Evolutionary conservation across 495 filamentous ascomycete species (phyloP).

Genomic region (Penicillium paradoxum): DNA sequence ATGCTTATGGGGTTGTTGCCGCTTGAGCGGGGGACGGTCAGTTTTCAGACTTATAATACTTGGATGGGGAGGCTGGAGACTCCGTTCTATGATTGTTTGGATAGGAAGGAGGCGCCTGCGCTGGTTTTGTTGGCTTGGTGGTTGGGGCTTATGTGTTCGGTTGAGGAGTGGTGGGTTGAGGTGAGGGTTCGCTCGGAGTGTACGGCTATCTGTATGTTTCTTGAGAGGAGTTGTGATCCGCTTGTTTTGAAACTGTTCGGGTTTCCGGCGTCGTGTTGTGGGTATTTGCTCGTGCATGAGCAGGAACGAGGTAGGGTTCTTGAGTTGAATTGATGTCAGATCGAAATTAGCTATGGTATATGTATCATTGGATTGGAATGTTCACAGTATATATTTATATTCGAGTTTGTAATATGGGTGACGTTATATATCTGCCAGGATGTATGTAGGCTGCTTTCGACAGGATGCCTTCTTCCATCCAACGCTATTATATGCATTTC

Average conservation of each 20-base stretch:
- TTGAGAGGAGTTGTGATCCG: conserved; percentile 30
- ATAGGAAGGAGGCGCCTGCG: conserved; percentile 37
- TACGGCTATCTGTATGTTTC: conserved; percentile 42
- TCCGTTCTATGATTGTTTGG: conserved; percentile 30
- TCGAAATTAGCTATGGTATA: neutral
- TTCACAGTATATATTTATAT: neutral
- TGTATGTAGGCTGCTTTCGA: neutral
- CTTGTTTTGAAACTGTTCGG: conserved; percentile 23
- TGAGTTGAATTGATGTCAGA: neutral
- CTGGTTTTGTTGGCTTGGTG: conserved; percentile 44
- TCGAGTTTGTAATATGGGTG: neutral
- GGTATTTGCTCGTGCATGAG: conserved; percentile 77
- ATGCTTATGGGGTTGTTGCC: conserved; percentile 32
- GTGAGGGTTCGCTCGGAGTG: conserved; percentile 38
- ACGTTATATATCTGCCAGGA: neutral
- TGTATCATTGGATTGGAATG: neutral
- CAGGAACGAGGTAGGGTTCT: conserved; percentile 36
- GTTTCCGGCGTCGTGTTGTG: conserved; percentile 68
- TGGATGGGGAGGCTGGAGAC: conserved; percentile 34
- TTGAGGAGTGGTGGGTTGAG: conserved; percentile 39
- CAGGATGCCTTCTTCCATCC: neutral
- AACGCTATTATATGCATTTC: neutral
- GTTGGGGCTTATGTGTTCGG: conserved; percentile 34
- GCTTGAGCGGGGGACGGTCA: conserved; percentile 15
- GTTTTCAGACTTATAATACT: conserved; percentile 22